These are phyloP conservation scores for Suillus alpinus DNA, from an alignment of 768 basidiomycete genomes.

Conservation along the genomic window DNA sequence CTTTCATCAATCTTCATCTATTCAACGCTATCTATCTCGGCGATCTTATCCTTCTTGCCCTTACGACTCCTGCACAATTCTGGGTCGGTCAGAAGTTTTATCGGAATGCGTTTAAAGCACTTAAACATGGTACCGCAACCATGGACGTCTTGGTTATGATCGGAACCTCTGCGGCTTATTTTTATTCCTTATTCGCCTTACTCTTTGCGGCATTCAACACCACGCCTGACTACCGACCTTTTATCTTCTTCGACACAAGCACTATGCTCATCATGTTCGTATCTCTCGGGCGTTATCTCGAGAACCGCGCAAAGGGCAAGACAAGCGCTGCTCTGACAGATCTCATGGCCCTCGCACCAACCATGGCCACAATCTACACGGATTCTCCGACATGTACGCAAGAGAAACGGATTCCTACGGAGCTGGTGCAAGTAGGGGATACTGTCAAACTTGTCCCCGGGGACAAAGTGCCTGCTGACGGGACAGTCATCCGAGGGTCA, in stretches of 20 bases:
- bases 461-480: slow-evolving; percentile 95
- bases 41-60: slow-evolving; percentile 67
- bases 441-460: slow-evolving; percentile 92
- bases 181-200: slow-evolving; percentile 80
- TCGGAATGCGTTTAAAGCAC: slow-evolving; percentile 82
- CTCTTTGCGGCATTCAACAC: slow-evolving; percentile 60
- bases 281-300: slow-evolving; percentile 90
- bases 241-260: slow-evolving; percentile 96
- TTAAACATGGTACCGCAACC: slow-evolving; percentile 86
- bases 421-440: slow-evolving; percentile 93
- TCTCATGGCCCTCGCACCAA: slow-evolving; percentile 91
- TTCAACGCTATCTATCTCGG: slow-evolving; percentile 75
- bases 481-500: slow-evolving; percentile 80
- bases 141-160: slow-evolving; percentile 98
- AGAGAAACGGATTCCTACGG: slow-evolving; percentile 90
- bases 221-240: slow-evolving; percentile 70
- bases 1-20: slow-evolving; percentile 49
- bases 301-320: slow-evolving; percentile 96
- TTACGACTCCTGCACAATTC: slow-evolving; percentile 92
- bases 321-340: slow-evolving; percentile 96
- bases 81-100: slow-evolving; percentile 91
- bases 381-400: slow-evolving; percentile 75
- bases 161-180: slow-evolving; percentile 91
- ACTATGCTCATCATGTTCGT: slow-evolving; percentile 99
- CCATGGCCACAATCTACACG: slow-evolving; percentile 94